phyloP scores from a whole-genome alignment of 495 filamentous ascomycete genomes.

The Penicillium crystallinum region DNA sequence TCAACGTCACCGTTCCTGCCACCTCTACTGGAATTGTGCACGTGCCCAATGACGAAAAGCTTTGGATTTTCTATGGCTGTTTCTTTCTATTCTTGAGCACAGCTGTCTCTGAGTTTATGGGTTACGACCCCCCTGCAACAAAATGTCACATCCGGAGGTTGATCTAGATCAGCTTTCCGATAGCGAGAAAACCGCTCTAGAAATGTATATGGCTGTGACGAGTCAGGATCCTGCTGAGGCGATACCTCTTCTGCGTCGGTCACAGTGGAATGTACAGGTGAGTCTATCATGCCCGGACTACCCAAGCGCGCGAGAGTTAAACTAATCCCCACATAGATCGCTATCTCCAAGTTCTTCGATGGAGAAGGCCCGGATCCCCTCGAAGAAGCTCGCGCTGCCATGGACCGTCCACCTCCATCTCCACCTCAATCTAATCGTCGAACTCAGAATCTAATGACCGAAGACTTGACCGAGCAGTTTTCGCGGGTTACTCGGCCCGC shows the following conservation, averaged over 20 bases:
- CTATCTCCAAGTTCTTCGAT: conserved; percentile 95
- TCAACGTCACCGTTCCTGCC: not conserved
- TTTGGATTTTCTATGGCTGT: not conserved
- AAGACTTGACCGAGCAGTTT: conserved; percentile 54
- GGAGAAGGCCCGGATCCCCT: conserved; percentile 81
- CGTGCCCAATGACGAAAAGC: not conserved
- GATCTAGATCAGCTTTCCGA: conserved; percentile 68
- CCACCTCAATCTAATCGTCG: conserved; percentile 53
- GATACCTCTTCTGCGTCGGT: conserved; percentile 72
- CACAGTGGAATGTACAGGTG: conserved; percentile 95
- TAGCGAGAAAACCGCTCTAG: conserved; percentile 71
- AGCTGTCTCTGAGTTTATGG: not conserved
- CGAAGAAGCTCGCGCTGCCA: conserved; percentile 65
- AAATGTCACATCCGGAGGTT: conserved; percentile 39
- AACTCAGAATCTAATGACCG: conserved; percentile 47
- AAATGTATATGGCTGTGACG: conserved; percentile 85
- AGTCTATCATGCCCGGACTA: conserved; percentile 10
- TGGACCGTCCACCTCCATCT: conserved; percentile 51
- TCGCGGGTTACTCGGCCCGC: conserved; percentile 23
- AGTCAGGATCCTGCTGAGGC: conserved; percentile 74
- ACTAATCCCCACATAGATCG: conserved; percentile 56
- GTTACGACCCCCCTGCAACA: conserved; percentile 14
- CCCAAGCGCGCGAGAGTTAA: not conserved
- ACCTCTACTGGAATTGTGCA: not conserved
- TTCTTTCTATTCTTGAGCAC: conserved; percentile 11